A percentile compares a stretch with the other conserved stretches of the same genome.
phyloP scores from a whole-genome alignment of 192 early-diverging fungal species.

The Paraglomus occultum region DNA sequence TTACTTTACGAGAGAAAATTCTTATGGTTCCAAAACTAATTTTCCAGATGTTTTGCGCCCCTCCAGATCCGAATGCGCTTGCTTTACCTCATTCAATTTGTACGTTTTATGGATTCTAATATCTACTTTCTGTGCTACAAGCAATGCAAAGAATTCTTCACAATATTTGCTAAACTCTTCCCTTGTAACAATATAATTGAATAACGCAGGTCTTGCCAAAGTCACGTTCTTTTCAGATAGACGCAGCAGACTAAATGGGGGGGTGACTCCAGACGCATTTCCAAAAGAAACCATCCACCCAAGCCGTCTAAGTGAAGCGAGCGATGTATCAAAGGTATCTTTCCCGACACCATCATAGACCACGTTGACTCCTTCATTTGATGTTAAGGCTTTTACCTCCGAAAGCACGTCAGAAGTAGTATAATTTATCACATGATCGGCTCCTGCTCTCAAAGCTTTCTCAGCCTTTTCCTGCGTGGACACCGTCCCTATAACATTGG shows the following conservation, averaged over 20 bases:
- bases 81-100: conserved; percentile 65
- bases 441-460: conserved; percentile 58
- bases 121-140: conserved; percentile 59
- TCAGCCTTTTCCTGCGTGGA: conserved; percentile 71
- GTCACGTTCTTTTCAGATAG: conserved; percentile 70
- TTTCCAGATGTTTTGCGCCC: conserved; percentile 71
- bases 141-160: conserved; percentile 58
- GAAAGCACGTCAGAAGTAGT: conserved; percentile 53
- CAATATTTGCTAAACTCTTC: conserved; percentile 67
- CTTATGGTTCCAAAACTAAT: conserved; percentile 47
- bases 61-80: conserved; percentile 80
- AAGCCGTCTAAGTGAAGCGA: conserved; percentile 59
- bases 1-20: not conserved
- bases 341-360: conserved; percentile 94
- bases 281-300: conserved; percentile 86
- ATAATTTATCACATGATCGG: conserved; percentile 75
- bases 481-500: conserved; percentile 84
- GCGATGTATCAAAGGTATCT: conserved; percentile 72
- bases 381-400: conserved; percentile 71
- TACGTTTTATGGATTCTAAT: conserved; percentile 75
- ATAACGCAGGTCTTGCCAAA: conserved; percentile 72
- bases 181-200: conserved; percentile 62
- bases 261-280: conserved; percentile 80
- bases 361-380: conserved; percentile 70
- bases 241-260: conserved; percentile 53